Evolutionary conservation across 2,329 filamentous ascomycete species (phyloP).

Genomic region (Penicillium sp.): DNA sequence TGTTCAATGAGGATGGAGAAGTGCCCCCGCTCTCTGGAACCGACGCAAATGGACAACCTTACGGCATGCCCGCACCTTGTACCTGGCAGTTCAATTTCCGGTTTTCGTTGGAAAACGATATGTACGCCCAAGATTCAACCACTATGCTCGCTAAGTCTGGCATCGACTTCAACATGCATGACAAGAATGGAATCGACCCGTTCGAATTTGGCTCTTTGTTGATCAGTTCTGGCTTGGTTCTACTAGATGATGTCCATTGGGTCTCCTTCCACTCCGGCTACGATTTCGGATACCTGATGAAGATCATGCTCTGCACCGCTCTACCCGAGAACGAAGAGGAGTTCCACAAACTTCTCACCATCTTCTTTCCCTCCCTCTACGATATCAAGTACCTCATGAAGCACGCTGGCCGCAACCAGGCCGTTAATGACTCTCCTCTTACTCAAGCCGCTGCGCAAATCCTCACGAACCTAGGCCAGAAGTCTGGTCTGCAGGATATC

Average conservation of each 20-base stretch:
- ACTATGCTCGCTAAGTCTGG: conserved; percentile 87
- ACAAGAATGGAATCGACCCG: conserved; percentile 88
- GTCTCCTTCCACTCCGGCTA: conserved; percentile 98
- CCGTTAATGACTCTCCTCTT: conserved; percentile 65
- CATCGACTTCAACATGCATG: conserved; percentile 85
- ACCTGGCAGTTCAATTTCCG: conserved; percentile 99
- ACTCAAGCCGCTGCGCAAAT: conserved; percentile 72
- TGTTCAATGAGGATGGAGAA: conserved; percentile 90
- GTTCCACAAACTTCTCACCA: conserved; percentile 85
- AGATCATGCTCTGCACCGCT: conserved; percentile 81
- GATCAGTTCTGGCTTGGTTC: conserved; percentile 88
- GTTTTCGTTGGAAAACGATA: conserved; percentile 91
- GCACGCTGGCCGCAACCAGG: conserved; percentile 74
- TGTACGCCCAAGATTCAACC: conserved; percentile 96
- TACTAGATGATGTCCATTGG: conserved; percentile 88
- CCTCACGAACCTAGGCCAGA: conserved; percentile 82
- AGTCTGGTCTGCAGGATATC: conserved; percentile 90
- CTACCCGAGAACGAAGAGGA: conserved; percentile 87
- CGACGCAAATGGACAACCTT: conserved; percentile 54
- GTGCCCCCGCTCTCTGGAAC: conserved; percentile 73
- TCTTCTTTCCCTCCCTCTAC: conserved; percentile 91
- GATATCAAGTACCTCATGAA: conserved; percentile 99
- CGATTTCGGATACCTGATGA: conserved; percentile 96
- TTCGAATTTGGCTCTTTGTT: conserved; percentile 85
- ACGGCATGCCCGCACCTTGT: conserved; percentile 70